These are phyloP conservation scores for Annona cherimola DNA, from an alignment of 164 flowering plant species.

Conservation along the genomic window DNA sequence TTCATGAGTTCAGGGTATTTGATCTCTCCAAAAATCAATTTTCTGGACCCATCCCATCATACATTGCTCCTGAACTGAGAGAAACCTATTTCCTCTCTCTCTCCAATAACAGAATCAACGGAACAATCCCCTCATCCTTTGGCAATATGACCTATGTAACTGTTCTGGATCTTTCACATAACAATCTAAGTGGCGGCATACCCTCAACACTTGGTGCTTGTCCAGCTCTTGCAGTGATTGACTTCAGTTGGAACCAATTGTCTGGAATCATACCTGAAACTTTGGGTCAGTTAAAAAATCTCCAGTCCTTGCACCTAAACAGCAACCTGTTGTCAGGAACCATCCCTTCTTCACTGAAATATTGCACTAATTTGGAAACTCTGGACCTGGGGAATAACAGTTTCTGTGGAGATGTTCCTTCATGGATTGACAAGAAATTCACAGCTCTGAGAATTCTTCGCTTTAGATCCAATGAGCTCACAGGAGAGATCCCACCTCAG, in stretches of 20 bases:
- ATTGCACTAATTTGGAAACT: background rate
- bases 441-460: background rate
- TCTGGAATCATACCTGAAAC: background rate
- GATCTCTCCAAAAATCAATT: background rate
- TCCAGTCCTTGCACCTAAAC: background rate
- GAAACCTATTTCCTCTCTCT: background rate
- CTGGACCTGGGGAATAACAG: constrained; percentile 5
- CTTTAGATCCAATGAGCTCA: background rate
- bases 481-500: constrained; percentile 3
- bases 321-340: background rate
- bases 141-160: background rate
- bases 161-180: background rate
- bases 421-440: background rate
- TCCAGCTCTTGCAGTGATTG: background rate
- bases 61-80: background rate
- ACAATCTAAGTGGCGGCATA: background rate
- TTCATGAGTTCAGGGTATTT: background rate
- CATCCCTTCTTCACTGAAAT: background rate
- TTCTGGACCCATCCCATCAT: background rate
- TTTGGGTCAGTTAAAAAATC: background rate
- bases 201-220: background rate
- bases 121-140: constrained; percentile 11
- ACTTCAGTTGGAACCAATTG: background rate
- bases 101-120: constrained; percentile 6
- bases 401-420: background rate